phyloP scores from a whole-genome alignment of 805 yeast genomes.

The Lipomyces yamanashiensis region DNA sequence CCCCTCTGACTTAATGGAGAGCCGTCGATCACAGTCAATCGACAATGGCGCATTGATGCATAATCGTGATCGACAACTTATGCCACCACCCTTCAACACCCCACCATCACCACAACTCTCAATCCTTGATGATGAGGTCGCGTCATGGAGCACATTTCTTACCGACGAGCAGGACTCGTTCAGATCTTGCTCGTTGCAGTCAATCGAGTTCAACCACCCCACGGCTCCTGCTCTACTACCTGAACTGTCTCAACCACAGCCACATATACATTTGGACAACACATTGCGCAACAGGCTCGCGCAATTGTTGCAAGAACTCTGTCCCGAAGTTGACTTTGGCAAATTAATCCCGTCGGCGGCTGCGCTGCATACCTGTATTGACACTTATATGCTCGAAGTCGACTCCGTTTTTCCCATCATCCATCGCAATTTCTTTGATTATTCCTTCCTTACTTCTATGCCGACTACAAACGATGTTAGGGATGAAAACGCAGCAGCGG shows the following conservation, averaged over 20 bases:
- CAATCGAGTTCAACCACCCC: not conserved
- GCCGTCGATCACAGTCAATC: not conserved
- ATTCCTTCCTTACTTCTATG: not conserved
- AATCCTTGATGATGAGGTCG: not conserved
- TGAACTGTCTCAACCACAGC: no score
- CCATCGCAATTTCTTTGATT: conserved; percentile 2
- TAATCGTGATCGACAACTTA: not conserved
- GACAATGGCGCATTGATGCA: not conserved
- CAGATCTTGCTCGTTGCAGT: not conserved
- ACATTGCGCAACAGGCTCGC: not conserved
- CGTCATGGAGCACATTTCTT: not conserved
- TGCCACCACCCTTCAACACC: conserved; percentile 7
- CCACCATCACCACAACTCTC: not conserved
- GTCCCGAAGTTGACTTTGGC: not conserved
- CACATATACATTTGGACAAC: not conserved
- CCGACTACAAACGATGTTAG: not conserved
- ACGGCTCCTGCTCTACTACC: not conserved
- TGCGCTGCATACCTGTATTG: not conserved
- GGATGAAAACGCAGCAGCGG: not conserved
- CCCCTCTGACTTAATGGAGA: conserved; percentile 8
- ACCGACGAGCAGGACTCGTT: conserved; percentile 5
- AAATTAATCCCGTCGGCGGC: not conserved
- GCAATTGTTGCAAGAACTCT: not conserved
- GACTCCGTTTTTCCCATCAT: conserved; percentile 8
- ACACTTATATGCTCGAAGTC: conserved; percentile 2